Evolutionary conservation across 2,329 filamentous ascomycete genomes (phyloP), one percentile per base, ranked within the genome.

Genomic region (Elsinoe arachidis): DNA sequence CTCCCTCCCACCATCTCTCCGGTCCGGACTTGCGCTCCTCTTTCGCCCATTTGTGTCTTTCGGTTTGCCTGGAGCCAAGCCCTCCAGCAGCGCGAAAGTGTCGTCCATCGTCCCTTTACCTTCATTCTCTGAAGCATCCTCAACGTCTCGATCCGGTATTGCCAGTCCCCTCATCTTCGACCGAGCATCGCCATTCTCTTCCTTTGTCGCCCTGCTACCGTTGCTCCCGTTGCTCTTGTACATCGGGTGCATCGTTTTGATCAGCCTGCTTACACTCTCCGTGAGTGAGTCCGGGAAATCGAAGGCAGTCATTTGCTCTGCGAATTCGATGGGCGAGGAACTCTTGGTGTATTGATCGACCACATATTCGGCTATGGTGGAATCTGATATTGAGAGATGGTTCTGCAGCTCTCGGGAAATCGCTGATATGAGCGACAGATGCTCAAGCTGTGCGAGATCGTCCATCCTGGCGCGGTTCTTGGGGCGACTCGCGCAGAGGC

Each of bases 391-490:
- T 57, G 91, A 90, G 59, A 97, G 74, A 73, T 99, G 89, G 68
- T 99, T 99, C 66, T 95, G 87, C 55, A 99, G 80, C 73, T 99
- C 93, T 15, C 88, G 92, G 12, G 90, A 90, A 65, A 99, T 90
- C 72, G 92, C 96, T 53, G 90, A 93, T 58, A 97, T 90, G 67
- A 99, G 85, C 66, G 91, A 96, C 56, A 99, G 81, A 60, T 95
- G 80, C 79, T 99, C 93, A 69, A 99, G 84, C 65, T 89, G 88
- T 71, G 88, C 83, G 64, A 99, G 81, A 68, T 96, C 92, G 69
- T 95, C 90, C 90, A 96, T 95, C 7, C 11, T 37, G 33, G 17
- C 15, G n/a, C 15, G 21, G 7, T 14, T 3, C 9, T 46, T 12
- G 21, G n/a, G 26, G 15, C 34, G 11, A 17, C 19, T 23, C 11